Conservation (phyloP, 2,329 filamentous ascomycete genomes). For the Cladophialophora chaetospira region DNA sequence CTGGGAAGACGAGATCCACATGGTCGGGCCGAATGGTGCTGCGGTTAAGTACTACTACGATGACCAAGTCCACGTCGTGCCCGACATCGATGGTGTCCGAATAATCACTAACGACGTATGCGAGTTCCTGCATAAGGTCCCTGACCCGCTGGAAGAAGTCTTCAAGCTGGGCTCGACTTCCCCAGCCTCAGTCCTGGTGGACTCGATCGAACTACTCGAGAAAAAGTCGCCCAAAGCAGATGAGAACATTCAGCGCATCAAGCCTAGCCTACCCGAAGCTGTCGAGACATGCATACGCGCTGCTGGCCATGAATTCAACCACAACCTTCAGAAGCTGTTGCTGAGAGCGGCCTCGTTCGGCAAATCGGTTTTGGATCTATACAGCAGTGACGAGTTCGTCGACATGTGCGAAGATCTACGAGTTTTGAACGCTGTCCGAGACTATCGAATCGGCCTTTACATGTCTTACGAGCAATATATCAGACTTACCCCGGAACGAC, state of each 20-base stretch:
- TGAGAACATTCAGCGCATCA: slow-evolving; percentile 94
- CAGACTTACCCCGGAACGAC: slow-evolving; percentile 81
- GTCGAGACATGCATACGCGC: slow-evolving; percentile 93
- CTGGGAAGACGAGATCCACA: slow-evolving; percentile 96
- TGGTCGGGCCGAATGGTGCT: slow-evolving; percentile 81
- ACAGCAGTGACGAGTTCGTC: slow-evolving; percentile 98
- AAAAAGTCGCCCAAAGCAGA: slow-evolving; percentile 95
- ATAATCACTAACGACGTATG: slow-evolving; percentile 92
- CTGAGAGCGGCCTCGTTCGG: slow-evolving; percentile 97
- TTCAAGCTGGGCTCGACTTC: slow-evolving; percentile 87
- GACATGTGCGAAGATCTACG: slow-evolving; percentile 95
- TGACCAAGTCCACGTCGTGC: slow-evolving; percentile 82
- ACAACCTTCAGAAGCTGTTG: slow-evolving; percentile 91
- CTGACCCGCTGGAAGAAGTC: slow-evolving; percentile 80
- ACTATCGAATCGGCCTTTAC: slow-evolving; percentile 86
- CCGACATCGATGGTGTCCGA: slow-evolving; percentile 86
- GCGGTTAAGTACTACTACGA: slow-evolving; percentile 82
- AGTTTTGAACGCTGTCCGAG: slow-evolving; percentile 88
- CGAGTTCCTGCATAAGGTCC: slow-evolving; percentile 94
- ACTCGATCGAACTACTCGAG: slow-evolving; percentile 88
- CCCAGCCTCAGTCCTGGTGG: slow-evolving; percentile 86
- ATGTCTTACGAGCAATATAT: slow-evolving; percentile 93
- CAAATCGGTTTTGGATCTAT: slow-evolving; percentile 94
- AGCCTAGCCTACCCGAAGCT: slow-evolving; percentile 82
- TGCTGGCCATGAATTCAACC: slow-evolving; percentile 85